A percentile compares a stretch with the other conserved stretches of the same genome.
phyloP scores from a whole-genome alignment of 1,284 basidiomycete species.

The Moesziomyces parantarcticus region DNA sequence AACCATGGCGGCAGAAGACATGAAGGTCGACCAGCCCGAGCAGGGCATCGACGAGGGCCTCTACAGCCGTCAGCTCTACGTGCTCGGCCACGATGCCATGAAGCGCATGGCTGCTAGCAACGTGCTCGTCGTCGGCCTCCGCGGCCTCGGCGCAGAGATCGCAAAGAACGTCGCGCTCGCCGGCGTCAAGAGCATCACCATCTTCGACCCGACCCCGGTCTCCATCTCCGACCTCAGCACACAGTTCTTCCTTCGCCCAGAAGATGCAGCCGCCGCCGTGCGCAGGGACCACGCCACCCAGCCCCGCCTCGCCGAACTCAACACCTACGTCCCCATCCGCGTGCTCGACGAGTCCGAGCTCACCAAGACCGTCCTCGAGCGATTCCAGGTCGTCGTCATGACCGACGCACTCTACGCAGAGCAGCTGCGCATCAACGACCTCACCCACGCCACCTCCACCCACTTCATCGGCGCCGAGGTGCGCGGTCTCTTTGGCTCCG shows the following conservation, averaged over 20 bases:
- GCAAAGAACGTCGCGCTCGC: slow-evolving; percentile 96
- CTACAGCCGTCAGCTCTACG: slow-evolving; percentile 66
- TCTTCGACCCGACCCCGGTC: slow-evolving; percentile 92
- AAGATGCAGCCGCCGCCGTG: slow-evolving; percentile 78
- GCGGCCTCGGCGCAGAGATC: slow-evolving; percentile 95
- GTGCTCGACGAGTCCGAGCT: slow-evolving; percentile 69
- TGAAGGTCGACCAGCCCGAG: slow-evolving; percentile 53
- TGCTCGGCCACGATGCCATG: slow-evolving; percentile 77
- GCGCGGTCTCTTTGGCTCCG: slow-evolving; percentile 91
- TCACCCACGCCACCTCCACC: slow-evolving; percentile 74
- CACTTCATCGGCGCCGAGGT: slow-evolving; percentile 93
- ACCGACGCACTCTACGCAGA: slow-evolving; percentile 81
- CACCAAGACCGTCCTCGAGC: slow-evolving; percentile 48
- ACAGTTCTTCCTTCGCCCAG: slow-evolving; percentile 91
- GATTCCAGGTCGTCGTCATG: slow-evolving; percentile 80
- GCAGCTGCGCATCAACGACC: slow-evolving; percentile 93
- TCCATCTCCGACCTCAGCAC: slow-evolving; percentile 89
- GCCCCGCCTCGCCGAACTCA: slow-evolving; percentile 92
- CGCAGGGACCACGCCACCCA: slow-evolving; percentile 84
- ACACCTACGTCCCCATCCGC: slow-evolving; percentile 93
- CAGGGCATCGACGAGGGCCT: slow-evolving; percentile 59
- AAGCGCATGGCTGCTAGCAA: slow-evolving; percentile 98
- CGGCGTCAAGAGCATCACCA: slow-evolving; percentile 96
- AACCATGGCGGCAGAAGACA: slow-evolving; percentile 45
- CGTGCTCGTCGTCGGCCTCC: slow-evolving; percentile 91